These are phyloP conservation scores for Beta macrorhiza DNA, from an alignment of 179 eudicot species.

Conservation along the genomic window DNA sequence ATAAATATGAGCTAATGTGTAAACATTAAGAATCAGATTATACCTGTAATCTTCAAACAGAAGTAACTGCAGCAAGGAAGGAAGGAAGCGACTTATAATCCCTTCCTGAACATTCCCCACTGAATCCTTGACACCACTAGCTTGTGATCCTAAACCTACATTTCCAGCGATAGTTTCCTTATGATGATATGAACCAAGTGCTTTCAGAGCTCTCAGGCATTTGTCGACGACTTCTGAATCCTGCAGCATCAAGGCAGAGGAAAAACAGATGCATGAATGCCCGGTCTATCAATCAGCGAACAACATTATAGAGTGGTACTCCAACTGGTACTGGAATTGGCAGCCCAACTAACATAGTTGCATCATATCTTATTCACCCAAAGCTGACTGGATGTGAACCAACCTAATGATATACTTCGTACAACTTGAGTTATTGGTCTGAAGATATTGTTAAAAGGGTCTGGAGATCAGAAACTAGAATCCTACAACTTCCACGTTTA, in stretches of 20 bases:
- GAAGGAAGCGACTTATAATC: slow-evolving; percentile 71
- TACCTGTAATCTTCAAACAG: slow-evolving; percentile 96
- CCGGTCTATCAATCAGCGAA: neutral
- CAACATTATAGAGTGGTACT: neutral
- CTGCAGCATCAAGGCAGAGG: slow-evolving; percentile 36
- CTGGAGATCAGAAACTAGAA: too few species aligned
- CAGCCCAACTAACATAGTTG: neutral
- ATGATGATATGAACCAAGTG: slow-evolving; percentile 85
- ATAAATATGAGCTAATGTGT: neutral
- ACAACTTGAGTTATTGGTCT: too few species aligned
- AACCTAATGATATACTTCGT: neutral
- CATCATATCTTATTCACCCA: neutral
- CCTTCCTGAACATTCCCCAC: slow-evolving; percentile 76
- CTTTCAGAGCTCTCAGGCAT: slow-evolving; percentile 79
- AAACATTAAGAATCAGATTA: neutral
- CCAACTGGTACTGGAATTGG: neutral
- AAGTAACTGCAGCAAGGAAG: slow-evolving; percentile 72
- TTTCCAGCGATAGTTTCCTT: slow-evolving; percentile 73
- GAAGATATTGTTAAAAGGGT: too few species aligned
- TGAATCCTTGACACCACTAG: slow-evolving; percentile 53
- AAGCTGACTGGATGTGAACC: neutral
- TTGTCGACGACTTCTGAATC: slow-evolving; percentile 78
- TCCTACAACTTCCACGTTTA: neutral
- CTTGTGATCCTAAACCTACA: slow-evolving; percentile 74
- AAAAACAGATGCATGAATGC: slow-evolving; percentile 2